Evolutionary conservation across 495 filamentous ascomycete genomes (phyloP).

Genomic region (Elasticomyces elasticus): DNA sequence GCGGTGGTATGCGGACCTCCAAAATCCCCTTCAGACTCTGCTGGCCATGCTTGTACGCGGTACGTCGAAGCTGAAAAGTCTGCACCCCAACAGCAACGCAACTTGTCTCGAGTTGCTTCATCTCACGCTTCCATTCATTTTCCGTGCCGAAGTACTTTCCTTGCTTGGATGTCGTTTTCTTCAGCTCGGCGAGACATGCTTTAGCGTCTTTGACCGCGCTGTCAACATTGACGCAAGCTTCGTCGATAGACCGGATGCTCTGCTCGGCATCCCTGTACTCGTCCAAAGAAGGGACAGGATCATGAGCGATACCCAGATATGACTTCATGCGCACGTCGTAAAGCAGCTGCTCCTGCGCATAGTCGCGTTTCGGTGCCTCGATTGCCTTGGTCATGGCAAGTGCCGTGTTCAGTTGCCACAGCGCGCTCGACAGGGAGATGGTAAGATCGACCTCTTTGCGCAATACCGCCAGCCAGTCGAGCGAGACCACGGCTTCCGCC

Average conservation of each 20-base stretch:
- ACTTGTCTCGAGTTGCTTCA: slow-evolving; percentile 21
- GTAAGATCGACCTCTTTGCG: slow-evolving; percentile 13
- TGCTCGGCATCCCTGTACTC: slow-evolving; percentile 43
- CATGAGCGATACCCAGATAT: slow-evolving; percentile 59
- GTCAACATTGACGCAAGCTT: slow-evolving; percentile 18
- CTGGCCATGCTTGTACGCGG: slow-evolving; percentile 13
- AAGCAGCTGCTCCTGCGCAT: slow-evolving; percentile 57
- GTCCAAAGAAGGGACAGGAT: slow-evolving; percentile 58
- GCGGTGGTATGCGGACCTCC: slow-evolving; percentile 24
- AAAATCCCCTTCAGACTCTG: slow-evolving; percentile 16
- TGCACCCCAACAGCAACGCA: slow-evolving; percentile 36
- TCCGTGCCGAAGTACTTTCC: slow-evolving; percentile 24
- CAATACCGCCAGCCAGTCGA: slow-evolving; percentile 3
- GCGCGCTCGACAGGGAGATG: slow-evolving; percentile 19
- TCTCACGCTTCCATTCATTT: slow-evolving; percentile 25
- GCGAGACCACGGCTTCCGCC: not conserved
- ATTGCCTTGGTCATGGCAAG: slow-evolving; percentile 54
- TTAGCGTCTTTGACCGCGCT: slow-evolving; percentile 23
- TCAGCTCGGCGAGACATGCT: slow-evolving; percentile 21
- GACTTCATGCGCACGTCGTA: slow-evolving; percentile 90
- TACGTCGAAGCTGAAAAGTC: slow-evolving; percentile 26
- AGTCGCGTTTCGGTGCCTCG: slow-evolving; percentile 50
- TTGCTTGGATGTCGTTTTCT: slow-evolving; percentile 22
- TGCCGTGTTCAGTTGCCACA: slow-evolving; percentile 51
- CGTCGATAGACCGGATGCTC: slow-evolving; percentile 33